Evolutionary conservation across 495 filamentous ascomycete species (phyloP), one percentile per base, ranked within the genome.

Genomic region (Xeromyces bisporus): DNA sequence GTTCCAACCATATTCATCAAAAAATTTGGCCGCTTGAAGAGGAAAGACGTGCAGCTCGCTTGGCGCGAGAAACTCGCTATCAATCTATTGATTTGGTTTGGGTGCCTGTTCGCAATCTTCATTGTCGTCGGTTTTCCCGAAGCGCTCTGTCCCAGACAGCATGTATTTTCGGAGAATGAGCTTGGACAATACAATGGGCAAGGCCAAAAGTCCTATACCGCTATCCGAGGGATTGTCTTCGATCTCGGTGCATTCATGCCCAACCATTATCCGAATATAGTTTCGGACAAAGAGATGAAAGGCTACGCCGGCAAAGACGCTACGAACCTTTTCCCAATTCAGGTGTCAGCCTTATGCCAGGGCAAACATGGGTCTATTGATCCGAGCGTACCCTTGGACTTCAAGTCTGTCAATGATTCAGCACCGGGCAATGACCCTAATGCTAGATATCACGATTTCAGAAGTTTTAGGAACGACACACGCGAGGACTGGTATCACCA

Each of bases 61-160:
- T 97, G 89, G 89, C 70, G 89, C 37, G 89, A 97, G 50, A 97
- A 97, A 64, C 54, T 96, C 34, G 89, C 89, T 20, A 99, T 99
- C 67, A 99, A 99, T 62, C 55, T 96, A 40, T 69, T 96, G 53
- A 99, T 99, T 47, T 99, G 89, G 89, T 67, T 87, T 37, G 66
- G 64, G 43, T 96, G 89, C 54, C 58, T 57, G 28, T 58, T 80
- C 40, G 71, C 80, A 2, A 65, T 78, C 27, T 99, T 96, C 66
- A 81, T 99, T 65, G 73, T 78, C 47, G 74, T 94, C 33, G 67
- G 71, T 43, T 91, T 97, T 51, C 89, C 89, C 11, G 56, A 64
- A 39, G 58, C 96, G 34, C 77, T 99, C 44, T 99, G 89, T 57
- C 89, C 89, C 0, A 86, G 60, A 18, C 91, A 96, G 47, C 53